phyloP scores from a whole-genome alignment of 768 basidiomycete genomes.

The Auricularia sp. region DNA sequence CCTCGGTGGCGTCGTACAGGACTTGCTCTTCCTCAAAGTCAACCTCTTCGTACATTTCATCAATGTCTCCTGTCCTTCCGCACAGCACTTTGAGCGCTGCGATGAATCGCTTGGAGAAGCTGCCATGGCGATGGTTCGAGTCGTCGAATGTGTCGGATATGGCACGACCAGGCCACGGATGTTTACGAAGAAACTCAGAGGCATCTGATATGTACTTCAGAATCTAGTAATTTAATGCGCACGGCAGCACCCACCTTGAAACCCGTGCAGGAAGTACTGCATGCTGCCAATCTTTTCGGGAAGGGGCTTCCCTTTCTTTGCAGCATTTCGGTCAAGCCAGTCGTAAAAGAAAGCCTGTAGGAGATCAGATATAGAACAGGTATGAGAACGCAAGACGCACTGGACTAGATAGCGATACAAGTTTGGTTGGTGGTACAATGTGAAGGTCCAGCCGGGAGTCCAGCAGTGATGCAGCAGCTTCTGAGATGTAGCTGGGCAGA shows the following conservation, averaged over 20 bases:
- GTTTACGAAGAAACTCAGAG: conserved; percentile 72
- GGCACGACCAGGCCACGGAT: conserved; percentile 82
- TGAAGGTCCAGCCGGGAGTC: conserved; percentile 62
- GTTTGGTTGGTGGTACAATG: conserved; percentile 78
- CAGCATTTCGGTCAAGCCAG: conserved; percentile 74
- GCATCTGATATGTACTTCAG: conserved; percentile 43
- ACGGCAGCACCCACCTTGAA: conserved; percentile 40
- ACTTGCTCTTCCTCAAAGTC: conserved; percentile 55
- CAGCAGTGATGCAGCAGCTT: conserved; percentile 79
- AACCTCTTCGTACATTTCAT: conserved; percentile 57
- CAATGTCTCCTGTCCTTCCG: conserved; percentile 68
- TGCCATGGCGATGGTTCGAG: conserved; percentile 63
- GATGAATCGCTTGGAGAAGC: conserved; percentile 51
- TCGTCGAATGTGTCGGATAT: conserved; percentile 82
- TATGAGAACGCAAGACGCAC: conserved; percentile 12
- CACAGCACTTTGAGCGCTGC: conserved; percentile 70
- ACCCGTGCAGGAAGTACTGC: conserved; percentile 83
- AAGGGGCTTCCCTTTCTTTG: conserved; percentile 75
- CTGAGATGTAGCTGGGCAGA: conserved; percentile 62
- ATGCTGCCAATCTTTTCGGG: conserved; percentile 87
- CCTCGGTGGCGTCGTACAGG: conserved; percentile 57
- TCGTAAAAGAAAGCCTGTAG: conserved; percentile 69
- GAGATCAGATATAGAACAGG: no score
- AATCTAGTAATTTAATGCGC: background rate
- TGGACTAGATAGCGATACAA: conserved; percentile 73